A percentile compares a stretch with the other conserved stretches of the same genome.
Evolutionary conservation across 139 green algal species (phyloP).

Genomic region (Tetraselmis chui): DNA sequence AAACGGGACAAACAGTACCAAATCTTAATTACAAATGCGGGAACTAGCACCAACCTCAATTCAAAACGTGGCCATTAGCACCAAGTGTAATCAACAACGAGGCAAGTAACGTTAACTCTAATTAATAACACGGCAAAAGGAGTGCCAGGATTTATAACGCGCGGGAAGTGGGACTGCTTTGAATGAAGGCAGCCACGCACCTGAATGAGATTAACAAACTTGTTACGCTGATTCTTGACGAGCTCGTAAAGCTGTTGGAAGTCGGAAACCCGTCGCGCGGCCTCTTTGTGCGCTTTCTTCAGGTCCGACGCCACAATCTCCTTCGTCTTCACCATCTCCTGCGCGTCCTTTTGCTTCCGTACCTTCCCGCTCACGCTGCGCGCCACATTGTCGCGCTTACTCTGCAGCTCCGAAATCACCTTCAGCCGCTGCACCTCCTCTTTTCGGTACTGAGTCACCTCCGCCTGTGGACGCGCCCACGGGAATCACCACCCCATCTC

Average conservation of each 20-base stretch:
- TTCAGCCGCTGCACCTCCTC: constrained; percentile 11
- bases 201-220: constrained; percentile 67
- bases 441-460: not conserved
- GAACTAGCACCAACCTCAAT: too few relatives aligned
- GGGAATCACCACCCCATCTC: too few relatives aligned
- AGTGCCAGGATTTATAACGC: too few relatives aligned
- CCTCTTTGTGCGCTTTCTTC: constrained; percentile 48
- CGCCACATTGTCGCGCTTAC: not conserved
- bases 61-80: too few relatives aligned
- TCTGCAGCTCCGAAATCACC: constrained; percentile 5
- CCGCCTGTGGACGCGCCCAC: not conserved
- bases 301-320: constrained; percentile 50
- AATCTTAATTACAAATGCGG: too few relatives aligned
- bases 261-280: constrained; percentile 40
- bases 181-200: constrained; percentile 6
- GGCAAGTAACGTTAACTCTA: too few relatives aligned
- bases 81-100: too few relatives aligned
- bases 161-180: too few relatives aligned
- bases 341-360: not conserved
- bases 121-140: too few relatives aligned
- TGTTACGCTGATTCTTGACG: constrained; percentile 80
- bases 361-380: not conserved
- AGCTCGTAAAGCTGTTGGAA: constrained; percentile 74
- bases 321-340: constrained; percentile 17
- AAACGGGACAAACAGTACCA: too few relatives aligned